Conservation (phyloP, 2,329 filamentous ascomycete species). For the Talaromyces sp. region DNA sequence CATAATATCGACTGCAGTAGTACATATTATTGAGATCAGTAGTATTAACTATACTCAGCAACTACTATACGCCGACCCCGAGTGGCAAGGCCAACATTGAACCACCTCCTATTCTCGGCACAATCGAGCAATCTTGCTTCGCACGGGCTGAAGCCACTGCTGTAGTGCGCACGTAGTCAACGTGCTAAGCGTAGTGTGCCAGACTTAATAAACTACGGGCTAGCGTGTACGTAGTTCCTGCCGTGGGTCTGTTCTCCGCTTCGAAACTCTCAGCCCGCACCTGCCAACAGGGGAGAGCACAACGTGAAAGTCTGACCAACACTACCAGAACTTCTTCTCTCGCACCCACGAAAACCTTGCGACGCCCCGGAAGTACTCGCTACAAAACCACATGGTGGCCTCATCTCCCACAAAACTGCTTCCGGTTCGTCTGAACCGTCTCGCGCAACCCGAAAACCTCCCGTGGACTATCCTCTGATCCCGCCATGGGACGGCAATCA, state of each 20-base stretch:
- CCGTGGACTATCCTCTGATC: neutral
- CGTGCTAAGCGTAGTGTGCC: neutral
- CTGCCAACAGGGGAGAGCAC: neutral
- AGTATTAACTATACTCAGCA: neutral
- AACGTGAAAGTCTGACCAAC: neutral
- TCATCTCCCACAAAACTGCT: neutral
- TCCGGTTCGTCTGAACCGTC: neutral
- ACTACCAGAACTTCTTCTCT: neutral
- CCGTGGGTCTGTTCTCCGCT: slow-evolving; percentile 8
- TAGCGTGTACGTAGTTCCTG: neutral
- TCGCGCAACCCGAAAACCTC: neutral
- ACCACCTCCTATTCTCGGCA: neutral
- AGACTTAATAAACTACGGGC: neutral
- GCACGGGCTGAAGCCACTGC: neutral
- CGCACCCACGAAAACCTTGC: neutral
- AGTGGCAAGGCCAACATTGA: neutral
- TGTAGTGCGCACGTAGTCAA: neutral
- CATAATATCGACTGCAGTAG: neutral
- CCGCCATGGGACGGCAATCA: slow-evolving; percentile 19
- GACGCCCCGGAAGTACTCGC: neutral
- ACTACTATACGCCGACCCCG: neutral
- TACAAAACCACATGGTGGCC: neutral
- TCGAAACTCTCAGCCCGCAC: slow-evolving; percentile 4
- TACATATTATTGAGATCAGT: neutral
- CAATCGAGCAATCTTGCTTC: neutral